Percentiles rank a stretch among this genome's conserved stretches.
phyloP scores from a whole-genome alignment of 495 filamentous ascomycete genomes.

The Annulohypoxylon stygium region DNA sequence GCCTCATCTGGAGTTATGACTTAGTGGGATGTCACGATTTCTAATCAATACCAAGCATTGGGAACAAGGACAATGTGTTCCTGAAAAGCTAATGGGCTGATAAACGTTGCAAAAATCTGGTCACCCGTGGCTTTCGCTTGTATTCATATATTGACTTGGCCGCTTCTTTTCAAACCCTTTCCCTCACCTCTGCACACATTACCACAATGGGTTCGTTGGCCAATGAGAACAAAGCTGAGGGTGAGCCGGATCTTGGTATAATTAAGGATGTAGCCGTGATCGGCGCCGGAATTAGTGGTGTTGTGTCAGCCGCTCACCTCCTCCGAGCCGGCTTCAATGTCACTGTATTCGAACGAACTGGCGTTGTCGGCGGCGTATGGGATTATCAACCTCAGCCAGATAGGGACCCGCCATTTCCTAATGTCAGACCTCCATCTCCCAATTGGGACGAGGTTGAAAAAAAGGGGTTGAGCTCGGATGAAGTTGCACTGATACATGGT shows the following conservation, averaged over 20 bases:
- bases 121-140: constrained; percentile 3
- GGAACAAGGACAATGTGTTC: constrained; percentile 10
- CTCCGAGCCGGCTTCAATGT: constrained; percentile 70
- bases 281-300: constrained; percentile 77
- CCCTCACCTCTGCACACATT: background rate
- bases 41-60: constrained; percentile 34
- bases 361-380: constrained; percentile 72
- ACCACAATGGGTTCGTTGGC: constrained; percentile 33
- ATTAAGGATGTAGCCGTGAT: constrained; percentile 72
- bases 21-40: constrained; percentile 23
- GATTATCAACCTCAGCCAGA: constrained; percentile 72
- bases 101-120: constrained; percentile 2
- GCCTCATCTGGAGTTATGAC: constrained; percentile 21
- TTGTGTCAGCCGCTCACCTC: constrained; percentile 73
- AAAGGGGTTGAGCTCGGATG: constrained; percentile 43
- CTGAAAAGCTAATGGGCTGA: constrained; percentile 6
- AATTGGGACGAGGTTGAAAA: constrained; percentile 52
- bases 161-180: constrained; percentile 12
- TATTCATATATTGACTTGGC: constrained; percentile 32
- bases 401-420: constrained; percentile 70
- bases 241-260: constrained; percentile 17
- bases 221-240: constrained; percentile 5
- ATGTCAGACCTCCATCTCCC: constrained; percentile 55
- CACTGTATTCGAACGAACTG: constrained; percentile 73
- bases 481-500: constrained; percentile 41